Evolutionary conservation across 495 filamentous ascomycete genomes (phyloP), one percentile per base, ranked within the genome.

Genomic region (Aspergillus sclerotioniger): DNA sequence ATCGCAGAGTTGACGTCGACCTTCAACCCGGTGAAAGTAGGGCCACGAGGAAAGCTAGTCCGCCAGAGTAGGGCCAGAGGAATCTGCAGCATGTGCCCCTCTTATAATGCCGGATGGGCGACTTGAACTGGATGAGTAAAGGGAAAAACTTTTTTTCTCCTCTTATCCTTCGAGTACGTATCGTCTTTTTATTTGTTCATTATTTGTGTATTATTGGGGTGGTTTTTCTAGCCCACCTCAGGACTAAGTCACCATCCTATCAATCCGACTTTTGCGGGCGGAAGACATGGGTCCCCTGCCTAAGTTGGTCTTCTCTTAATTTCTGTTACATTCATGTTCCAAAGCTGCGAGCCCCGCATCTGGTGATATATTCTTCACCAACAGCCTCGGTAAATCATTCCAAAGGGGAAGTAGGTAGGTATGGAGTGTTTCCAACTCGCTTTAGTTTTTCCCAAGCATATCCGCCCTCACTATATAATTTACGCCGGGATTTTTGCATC

Each of bases 41-140:
- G 43, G 12, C 46, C 47, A 44, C 20, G 51, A 41, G 33, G 19
- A 33, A 57, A 55, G 46, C 35, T 35, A 21, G 41, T 44, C 15
- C 32, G 53, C 56, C 53, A 45, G 41, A 57, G 29, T 44, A 28
- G 37, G 44, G 21, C 49, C 33, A 49, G 28, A 51, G 53, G 51
- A 32, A 48, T 10, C 19, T 41, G 16, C n/a, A 32, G 41, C 56
- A 61, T 59, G 53, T n/a, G 33, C 19, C 29, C 25, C 19, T n/a
- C 33, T 43, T 9, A 4, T 45, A 21, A 45, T 28, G 10, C 15
- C 25, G 35, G 29, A 35, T 31, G 54, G 17, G 53, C 9, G 16
- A 35, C n/a, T 41, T n/a, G 32, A 39, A n/a, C n/a, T 41, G 37
- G n/a, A 15, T 13, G 13, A 41, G 13, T 41, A 41, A 41, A 41